phyloP scores from a whole-genome alignment of 2,329 filamentous ascomycete genomes.

The Monosporascus sp. region DNA sequence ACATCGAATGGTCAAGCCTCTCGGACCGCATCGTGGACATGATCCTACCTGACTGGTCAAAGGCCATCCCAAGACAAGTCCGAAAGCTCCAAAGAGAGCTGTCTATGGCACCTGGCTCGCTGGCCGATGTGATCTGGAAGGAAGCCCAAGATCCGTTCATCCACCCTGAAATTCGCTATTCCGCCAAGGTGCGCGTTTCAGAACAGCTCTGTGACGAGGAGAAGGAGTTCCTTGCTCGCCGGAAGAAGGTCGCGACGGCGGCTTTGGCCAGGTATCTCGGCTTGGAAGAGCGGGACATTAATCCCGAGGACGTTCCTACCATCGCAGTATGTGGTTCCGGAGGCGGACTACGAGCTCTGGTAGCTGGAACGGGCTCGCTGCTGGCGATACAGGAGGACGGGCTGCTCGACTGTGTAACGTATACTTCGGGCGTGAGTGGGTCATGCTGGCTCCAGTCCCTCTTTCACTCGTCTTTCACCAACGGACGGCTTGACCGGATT shows the following conservation, averaged over 20 bases:
- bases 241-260: slow-evolving; percentile 62
- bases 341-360: slow-evolving; percentile 81
- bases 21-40: slow-evolving; percentile 60
- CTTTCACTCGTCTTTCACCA: slow-evolving; percentile 74
- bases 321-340: slow-evolving; percentile 95
- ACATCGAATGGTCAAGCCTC: slow-evolving; percentile 50
- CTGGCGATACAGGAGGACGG: slow-evolving; percentile 80
- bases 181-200: slow-evolving; percentile 78
- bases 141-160: slow-evolving; percentile 79
- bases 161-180: slow-evolving; percentile 82
- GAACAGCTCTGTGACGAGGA: slow-evolving; percentile 79
- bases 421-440: slow-evolving; percentile 91
- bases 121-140: slow-evolving; percentile 89
- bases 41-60: slow-evolving; percentile 80
- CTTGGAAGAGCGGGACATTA: slow-evolving; percentile 72
- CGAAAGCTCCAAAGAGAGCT: slow-evolving; percentile 83
- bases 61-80: slow-evolving; percentile 67
- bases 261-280: slow-evolving; percentile 80
- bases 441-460: slow-evolving; percentile 93
- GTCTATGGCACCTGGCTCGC: slow-evolving; percentile 78
- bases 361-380: slow-evolving; percentile 85
- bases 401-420: slow-evolving; percentile 89
- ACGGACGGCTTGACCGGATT: slow-evolving; percentile 61
- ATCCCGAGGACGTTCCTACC: slow-evolving; percentile 85
- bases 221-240: slow-evolving; percentile 63